Evolutionary conservation across 352 stramenopile genomes (phyloP).

Genomic region (Phytophthora crassamura): DNA sequence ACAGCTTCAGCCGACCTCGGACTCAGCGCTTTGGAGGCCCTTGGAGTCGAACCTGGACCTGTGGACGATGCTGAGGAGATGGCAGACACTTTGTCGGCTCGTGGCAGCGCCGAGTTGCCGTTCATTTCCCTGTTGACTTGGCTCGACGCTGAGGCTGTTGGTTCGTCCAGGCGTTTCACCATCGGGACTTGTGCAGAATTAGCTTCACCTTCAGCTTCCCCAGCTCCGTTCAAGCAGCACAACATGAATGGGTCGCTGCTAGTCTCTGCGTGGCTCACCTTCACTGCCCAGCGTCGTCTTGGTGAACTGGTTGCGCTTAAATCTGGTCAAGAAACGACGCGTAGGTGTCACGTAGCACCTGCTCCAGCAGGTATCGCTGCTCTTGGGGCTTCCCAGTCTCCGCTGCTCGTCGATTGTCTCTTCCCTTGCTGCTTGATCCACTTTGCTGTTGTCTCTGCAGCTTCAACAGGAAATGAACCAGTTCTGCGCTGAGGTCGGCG

Average conservation of each 20-base stretch:
- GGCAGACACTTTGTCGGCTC: constrained; percentile 21
- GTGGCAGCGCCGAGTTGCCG: constrained; percentile 5
- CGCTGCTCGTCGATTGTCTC: constrained; percentile 19
- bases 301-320: constrained; percentile 14
- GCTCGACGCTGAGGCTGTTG: background rate
- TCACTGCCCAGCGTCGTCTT: background rate
- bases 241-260: constrained; percentile 18
- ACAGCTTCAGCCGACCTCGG: constrained; percentile 15
- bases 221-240: background rate
- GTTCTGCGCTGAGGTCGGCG: constrained; percentile 59
- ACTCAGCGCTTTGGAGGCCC: constrained; percentile 13
- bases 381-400: constrained; percentile 32
- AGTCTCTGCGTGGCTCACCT: constrained; percentile 1
- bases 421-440: constrained; percentile 25
- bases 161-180: constrained; percentile 26
- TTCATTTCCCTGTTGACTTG: constrained; percentile 27
- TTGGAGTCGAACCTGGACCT: constrained; percentile 17
- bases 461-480: constrained; percentile 75
- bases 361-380: constrained; percentile 39
- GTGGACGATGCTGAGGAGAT: constrained; percentile 20
- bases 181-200: constrained; percentile 23
- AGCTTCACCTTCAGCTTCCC: constrained; percentile 4
- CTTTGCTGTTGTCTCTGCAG: constrained; percentile 59
- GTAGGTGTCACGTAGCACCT: constrained; percentile 47
- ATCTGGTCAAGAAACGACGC: constrained; percentile 45